Base-by-base conservation (phyloP, 2,329 filamentous ascomycete species). In the Penicillium occitanis region DNA sequence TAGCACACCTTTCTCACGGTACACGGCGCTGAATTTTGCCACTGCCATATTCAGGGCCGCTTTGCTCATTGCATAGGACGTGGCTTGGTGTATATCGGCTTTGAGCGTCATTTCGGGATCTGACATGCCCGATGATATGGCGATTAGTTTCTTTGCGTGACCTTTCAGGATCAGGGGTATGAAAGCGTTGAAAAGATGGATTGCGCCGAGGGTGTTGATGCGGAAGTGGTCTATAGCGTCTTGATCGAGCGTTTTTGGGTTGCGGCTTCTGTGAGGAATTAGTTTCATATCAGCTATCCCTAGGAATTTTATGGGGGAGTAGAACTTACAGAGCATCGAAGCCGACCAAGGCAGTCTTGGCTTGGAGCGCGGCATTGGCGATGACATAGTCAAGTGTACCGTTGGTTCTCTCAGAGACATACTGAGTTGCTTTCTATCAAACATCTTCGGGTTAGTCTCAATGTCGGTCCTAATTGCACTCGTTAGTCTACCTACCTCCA, bases 181-280 rank as follows among this genome's bases (percentile, higher is more conserved):
- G 71, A 86, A 87, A 1, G 82, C 69, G 69, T 84, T 84, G 73
- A 85, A 81, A 0, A 86, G 77, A 67, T 87, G 80, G 64, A 88
- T 75, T 60, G 84, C 81, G 50, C 80, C 84, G 8, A 86, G 48
- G 6, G 84, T 82, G 66, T 88, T 88, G 68, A 78, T 75, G 2
- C 81, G 73, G 68, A 84, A 80, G 2, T 68, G 53, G 5, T 73
- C 37, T 3, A 69, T 37, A 5, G 82, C 65, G 0, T 77, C 74
- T 7, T 76, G 66, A 3, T 79, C 76, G 17, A 84, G 70, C 3
- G 69, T 69, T 5, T 77, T 73, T 1, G 73, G 73, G 1, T 77
- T 68, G 5, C 75, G 61, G 64, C 65, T 70, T 61, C 78, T 78
- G 37, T 70, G 58, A 44, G 61, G 61, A 17, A 33, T 63, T 44